Base-by-base conservation (phyloP, 1,284 basidiomycete genomes). In the Caloboletus firmus region DNA sequence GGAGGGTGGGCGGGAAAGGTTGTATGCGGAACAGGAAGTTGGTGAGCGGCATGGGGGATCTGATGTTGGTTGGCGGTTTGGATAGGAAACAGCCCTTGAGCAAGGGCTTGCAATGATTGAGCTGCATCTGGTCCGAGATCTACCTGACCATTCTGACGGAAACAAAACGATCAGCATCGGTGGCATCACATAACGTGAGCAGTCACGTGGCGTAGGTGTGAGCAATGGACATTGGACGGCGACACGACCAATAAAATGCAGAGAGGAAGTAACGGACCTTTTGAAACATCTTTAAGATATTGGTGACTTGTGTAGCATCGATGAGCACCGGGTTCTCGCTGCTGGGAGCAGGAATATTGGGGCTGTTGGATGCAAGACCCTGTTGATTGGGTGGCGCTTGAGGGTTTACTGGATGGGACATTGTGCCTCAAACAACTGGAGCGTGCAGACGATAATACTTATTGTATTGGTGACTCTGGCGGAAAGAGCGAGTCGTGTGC, bases 41-140 rank as follows among this genome's bases (percentile, higher is more conserved):
- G 58, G 42, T 64, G 65, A 18, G 60, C 31, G 2, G 60, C 20
- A 40, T 66, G 63, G 0, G 60, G 64, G 5, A 69, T 52, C 47
- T 56, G 63, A 41, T 67, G 65, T 45, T 66, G 65, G 34, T 42
- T 57, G 5, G 65, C 13, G 10, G 5, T 53, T 39, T 71, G 69
- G 3, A 71, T 45, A 2, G 62, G 55, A 18, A 71, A 67, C 0
- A 70, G 49, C 0, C 69, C 69, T 20, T 67, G 68, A 0, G 66
- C 57, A 22, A 69, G 59, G 1, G 67, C 64, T 22, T 72, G 70
- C 5, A 72, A 34, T 6, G 67, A 62, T 12, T 69, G 67, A 20
- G 61, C 52, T 1, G 69, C 57, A n/a, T 72, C 70, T 35, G 66
- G 65, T 1, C 52, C 49, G 47, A 71, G 55, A 35, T 70, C 70